A percentile compares a stretch with the other conserved stretches of the same genome.
These are phyloP conservation scores for Fusarium sp. DNA, from an alignment of 2,329 filamentous ascomycete species.

Conservation along the genomic window DNA sequence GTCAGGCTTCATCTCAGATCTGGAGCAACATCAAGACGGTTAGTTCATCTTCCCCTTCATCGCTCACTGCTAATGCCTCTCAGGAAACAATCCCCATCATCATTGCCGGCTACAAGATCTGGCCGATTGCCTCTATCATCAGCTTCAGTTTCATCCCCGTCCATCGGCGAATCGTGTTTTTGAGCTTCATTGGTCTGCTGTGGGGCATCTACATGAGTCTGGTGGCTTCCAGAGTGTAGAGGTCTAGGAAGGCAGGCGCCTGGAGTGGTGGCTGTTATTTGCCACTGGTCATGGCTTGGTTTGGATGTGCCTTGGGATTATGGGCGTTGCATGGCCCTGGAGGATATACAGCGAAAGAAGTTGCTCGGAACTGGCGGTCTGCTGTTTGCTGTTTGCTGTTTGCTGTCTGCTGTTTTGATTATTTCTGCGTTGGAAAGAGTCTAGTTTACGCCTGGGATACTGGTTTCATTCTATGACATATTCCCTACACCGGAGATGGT, in stretches of 20 bases:
- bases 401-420: not conserved
- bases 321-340: not conserved
- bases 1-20: slow-evolving; percentile 52
- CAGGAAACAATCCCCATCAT: slow-evolving; percentile 62
- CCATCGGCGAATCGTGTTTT: slow-evolving; percentile 62
- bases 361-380: not conserved
- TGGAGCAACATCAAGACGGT: slow-evolving; percentile 53
- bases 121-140: slow-evolving; percentile 63
- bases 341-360: not conserved
- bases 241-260: not conserved
- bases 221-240: slow-evolving; percentile 56
- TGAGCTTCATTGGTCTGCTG: slow-evolving; percentile 61
- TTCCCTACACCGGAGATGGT: not conserved
- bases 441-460: not conserved
- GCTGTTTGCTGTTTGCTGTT: not conserved
- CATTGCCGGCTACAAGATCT: slow-evolving; percentile 63
- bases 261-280: not conserved
- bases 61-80: not conserved
- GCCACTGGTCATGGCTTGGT: not conserved
- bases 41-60: not conserved
- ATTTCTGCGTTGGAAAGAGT: not conserved
- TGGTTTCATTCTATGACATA: not conserved
- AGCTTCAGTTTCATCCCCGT: slow-evolving; percentile 63
- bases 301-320: not conserved
- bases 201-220: slow-evolving; percentile 66